Base-by-base conservation (phyloP, 257 asterid species). In the Gynochthodes officinalis region DNA sequence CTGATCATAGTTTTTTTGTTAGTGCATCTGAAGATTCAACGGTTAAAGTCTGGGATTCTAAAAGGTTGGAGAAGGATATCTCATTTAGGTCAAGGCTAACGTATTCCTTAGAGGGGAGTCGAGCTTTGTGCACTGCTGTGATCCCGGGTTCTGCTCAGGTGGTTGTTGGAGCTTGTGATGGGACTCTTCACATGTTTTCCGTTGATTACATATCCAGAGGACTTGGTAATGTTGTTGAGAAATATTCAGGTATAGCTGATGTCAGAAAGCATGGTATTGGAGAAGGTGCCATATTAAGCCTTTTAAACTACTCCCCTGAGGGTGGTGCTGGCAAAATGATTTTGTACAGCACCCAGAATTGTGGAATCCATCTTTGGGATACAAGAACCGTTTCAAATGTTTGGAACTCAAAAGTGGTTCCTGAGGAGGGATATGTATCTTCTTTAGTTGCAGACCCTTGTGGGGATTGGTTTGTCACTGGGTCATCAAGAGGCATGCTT, bases 1-100 rank as follows among this genome's bases (percentile, higher is more conserved):
- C 84, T 81, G 99, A 95, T 79, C 96, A 95, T 78, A 87, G 92
- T 42, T 90, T 95, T 81, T 95, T 95, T 69, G 99, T 95, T n/a
- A 92, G 94, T 82, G 99, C 98, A 61, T 92, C 98, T 77, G 97
- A 90, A 50, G 98, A 95, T 86, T 95, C 98, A 55, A 89, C 99
- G 49, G 99, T 95, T 42, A 95, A 88, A 90, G 80, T 95, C 72
- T 95, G 99, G 99, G 99, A 95, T 85, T 92, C 97, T 78, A 95
- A 87, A 87, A 95, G 85, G 88, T 89, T 92, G 80, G 99, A 95
- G 86, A 95, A 95, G 82, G 99, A 95, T 78, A 95, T 95, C 78
- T 95, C 99, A 61, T 95, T 95, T 82, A 82, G 98, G 81, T 95
- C 99, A 66, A 86, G 93, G 83, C 86, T 90, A 61, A 95, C 99